Conservation (phyloP, 805 yeast species). For the Nadsonia fulvescens region DNA sequence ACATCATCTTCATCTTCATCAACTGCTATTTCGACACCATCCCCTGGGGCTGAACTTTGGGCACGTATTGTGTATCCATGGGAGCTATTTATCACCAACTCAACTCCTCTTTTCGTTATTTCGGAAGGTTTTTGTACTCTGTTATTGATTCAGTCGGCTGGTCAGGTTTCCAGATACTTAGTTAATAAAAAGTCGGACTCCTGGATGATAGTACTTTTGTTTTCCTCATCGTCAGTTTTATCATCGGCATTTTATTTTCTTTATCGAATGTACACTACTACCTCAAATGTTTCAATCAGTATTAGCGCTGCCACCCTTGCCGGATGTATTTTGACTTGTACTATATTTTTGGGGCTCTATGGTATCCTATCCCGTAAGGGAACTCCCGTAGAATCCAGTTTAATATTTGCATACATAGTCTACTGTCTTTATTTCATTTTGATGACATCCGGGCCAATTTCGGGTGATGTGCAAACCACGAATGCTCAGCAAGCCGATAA, state of each 20-base stretch:
- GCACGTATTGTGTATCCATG: conserved; percentile 37
- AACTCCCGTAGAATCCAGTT: conserved; percentile 75
- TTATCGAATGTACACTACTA: conserved; percentile 48
- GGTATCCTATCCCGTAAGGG: conserved; percentile 77
- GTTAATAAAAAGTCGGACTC: conserved; percentile 44
- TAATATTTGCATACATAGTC: conserved; percentile 78
- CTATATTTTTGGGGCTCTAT: conserved; percentile 54
- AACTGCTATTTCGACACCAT: conserved; percentile 1
- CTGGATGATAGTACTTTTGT: conserved; percentile 60
- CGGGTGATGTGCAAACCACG: conserved; percentile 1
- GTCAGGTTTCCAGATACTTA: conserved; percentile 63
- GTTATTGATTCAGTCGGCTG: conserved; percentile 79
- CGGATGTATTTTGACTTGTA: conserved; percentile 68
- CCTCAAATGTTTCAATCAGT: conserved; percentile 48
- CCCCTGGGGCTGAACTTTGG: conserved; percentile 17
- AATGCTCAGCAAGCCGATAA: no score
- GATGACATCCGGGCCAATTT: conserved; percentile 3
- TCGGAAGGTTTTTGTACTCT: conserved; percentile 88
- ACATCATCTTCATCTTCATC: conserved; percentile 1
- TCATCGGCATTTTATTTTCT: conserved; percentile 64
- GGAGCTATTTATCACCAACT: conserved; percentile 51
- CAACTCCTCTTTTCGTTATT: conserved; percentile 79
- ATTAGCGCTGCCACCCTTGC: conserved; percentile 61
- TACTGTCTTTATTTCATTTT: conserved; percentile 85
- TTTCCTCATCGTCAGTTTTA: conserved; percentile 56